Evolutionary conservation across 441 rosid species (phyloP), one percentile per base, ranked within the genome.

Genomic region (Populus hybrid): DNA sequence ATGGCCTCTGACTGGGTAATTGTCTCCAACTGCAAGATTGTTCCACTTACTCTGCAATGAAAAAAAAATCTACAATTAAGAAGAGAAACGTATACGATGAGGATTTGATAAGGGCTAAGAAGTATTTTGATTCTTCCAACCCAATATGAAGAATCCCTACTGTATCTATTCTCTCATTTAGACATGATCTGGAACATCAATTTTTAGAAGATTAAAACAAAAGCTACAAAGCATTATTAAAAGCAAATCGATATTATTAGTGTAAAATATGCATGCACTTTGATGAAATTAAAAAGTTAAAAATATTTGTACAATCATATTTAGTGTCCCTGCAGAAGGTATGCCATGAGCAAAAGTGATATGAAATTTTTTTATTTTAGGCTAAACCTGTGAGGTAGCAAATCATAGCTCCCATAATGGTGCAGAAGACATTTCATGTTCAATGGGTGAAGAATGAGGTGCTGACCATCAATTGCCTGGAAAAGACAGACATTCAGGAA

Each of bases 391-490:
- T 88, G 83, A 4, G 98, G 99, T 79, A 93, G 90, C 80, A 81
- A 79, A 79, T 88, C 95, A 84, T 88, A 86, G 89, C 89, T 90
- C 72, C 99, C 98, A 82, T 90, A 93, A 83, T 92, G 92, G 79
- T 91, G 93, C 75, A 94, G 85, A 80, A 96, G 98, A 82, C 98
- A 90, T 82, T 93, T 94, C 97, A 96, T 82, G 79, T 93, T 94
- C 79, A 92, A 82, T 6, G 96, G 86, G 73, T 94, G 98, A 82
- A 96, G 92, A 86, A 96, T 92, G 79, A 94, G 82, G 82, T 89
- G 93, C 86, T 96, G 98, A 75, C 99, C 99, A 82, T 96, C 99
- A 82, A 84, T 86, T 72, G 90, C 97, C 99, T 96, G 90, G 78
- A 89, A 85, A 63, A 79, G 67, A 83, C 66, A 85, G 14, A 77